Base-by-base conservation (phyloP, 345 rosid genomes). In the Jatropha curcas region DNA sequence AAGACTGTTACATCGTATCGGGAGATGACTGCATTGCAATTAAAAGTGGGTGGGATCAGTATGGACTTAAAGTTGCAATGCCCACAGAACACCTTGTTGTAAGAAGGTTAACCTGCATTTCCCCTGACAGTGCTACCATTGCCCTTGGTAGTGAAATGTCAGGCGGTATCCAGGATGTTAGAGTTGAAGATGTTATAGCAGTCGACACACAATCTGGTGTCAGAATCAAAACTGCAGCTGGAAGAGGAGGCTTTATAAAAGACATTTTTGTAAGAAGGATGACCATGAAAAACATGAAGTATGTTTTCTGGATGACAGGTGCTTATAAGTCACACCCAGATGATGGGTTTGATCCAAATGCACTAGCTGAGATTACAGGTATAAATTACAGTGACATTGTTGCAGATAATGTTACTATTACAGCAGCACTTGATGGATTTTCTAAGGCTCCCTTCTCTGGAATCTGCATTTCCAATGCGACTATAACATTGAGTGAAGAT, bases 121-220 rank as follows among this genome's bases (percentile, higher is more conserved):
- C 97, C 19, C 97, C 92, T 0, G 79, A 87, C 65, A 90, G 97
- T 22, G 97, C 93, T 25, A 68, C 88, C 60, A 79, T 90, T 33
- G 97, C 97, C 7, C 84, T 90, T 1, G 97, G 97, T 30, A 92
- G 92, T 34, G 97, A 92, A 65, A 90, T 90, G 92, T 90, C 97
- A 0, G 96, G 97, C 4, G 93, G 93, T 52, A 88, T 92, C 64
- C 75, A 72, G 57, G 85, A 92, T 64, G 87, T 88, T 7, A 79
- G 97, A 61, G 79, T 68, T 19, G 95, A 92, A 64, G 87, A 84
- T 72, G 75, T 84, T 7, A 78, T 79, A 7, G 86, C 86, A 0
- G 58, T 84, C 68, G 60, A 88, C 75, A 88, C 93, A 0, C 52
- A 92, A 67, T 87, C 92, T 0, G 86, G 83, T 11, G 20, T 90